Conservation (phyloP, 257 asterid genomes). For the Solanum piurae region DNA sequence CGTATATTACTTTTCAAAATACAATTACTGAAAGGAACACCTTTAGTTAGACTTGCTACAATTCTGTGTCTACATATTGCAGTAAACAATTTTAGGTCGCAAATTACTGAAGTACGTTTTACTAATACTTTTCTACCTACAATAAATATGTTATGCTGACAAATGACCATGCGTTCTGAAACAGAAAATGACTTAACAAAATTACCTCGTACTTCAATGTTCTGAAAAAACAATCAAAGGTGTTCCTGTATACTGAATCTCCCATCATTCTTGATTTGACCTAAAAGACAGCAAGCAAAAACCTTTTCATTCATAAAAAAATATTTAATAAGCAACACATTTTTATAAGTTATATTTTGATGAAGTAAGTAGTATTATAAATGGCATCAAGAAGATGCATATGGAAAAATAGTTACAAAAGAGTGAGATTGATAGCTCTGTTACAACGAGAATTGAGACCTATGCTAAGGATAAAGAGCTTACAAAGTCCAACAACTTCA, state of each 20-base stretch:
- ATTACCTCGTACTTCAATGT: conserved; percentile 68
- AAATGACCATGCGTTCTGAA: not conserved
- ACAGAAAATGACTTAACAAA: not conserved
- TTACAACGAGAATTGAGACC: not conserved
- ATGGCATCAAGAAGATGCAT: not conserved
- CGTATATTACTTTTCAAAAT: not conserved
- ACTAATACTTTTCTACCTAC: not conserved
- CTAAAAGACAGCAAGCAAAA: conserved; percentile 27
- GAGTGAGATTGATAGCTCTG: not conserved
- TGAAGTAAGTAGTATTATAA: not conserved
- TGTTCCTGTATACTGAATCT: conserved; percentile 59
- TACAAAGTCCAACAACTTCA: not conserved
- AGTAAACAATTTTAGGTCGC: not conserved
- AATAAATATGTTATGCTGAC: not conserved
- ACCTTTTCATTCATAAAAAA: not conserved
- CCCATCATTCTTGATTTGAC: conserved; percentile 98
- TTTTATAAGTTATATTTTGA: not conserved
- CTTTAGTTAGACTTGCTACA: not conserved
- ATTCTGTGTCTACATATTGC: not conserved
- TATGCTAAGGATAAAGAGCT: not conserved
- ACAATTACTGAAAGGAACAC: not conserved
- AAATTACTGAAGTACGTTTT: not conserved
- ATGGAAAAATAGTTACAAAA: not conserved
- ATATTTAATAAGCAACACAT: not conserved
- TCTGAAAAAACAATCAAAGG: conserved; percentile 71